Evolutionary conservation across 805 yeast species (phyloP).

Genomic region (Suhomyces xylopsoci): DNA sequence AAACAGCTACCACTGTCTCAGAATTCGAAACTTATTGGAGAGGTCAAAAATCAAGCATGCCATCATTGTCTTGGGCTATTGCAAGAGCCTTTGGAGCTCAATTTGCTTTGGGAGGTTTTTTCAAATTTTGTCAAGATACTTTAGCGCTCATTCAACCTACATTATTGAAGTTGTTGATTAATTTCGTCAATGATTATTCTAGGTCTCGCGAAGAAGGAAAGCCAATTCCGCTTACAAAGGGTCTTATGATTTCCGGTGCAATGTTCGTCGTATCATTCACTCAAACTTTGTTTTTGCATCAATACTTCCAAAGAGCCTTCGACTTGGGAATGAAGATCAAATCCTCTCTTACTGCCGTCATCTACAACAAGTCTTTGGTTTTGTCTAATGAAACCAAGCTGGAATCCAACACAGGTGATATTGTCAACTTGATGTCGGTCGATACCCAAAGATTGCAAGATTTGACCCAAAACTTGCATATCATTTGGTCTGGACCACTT

Average conservation of each 20-base stretch:
- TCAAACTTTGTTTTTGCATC: constrained; percentile 77
- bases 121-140: constrained; percentile 72
- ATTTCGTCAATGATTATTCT: constrained; percentile 43
- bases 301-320: constrained; percentile 71
- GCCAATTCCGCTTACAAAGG: constrained; percentile 63
- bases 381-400: constrained; percentile 71
- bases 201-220: constrained; percentile 33
- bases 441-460: constrained; percentile 89
- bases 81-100: constrained; percentile 69
- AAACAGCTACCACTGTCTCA: constrained; percentile 49
- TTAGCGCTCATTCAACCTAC: constrained; percentile 86
- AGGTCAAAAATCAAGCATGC: constrained; percentile 40
- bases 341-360: constrained; percentile 62
- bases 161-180: constrained; percentile 62
- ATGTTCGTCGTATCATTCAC: constrained; percentile 76
- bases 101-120: constrained; percentile 67
- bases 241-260: constrained; percentile 68
- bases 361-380: constrained; percentile 65
- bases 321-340: constrained; percentile 76
- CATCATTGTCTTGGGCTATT: constrained; percentile 61
- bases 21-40: constrained; percentile 61
- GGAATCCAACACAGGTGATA: constrained; percentile 81
- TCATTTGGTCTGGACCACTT: constrained; percentile 92
- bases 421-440: constrained; percentile 91
- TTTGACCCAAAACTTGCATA: constrained; percentile 69